Conservation (phyloP, 2,329 filamentous ascomycete species). For the Fusarium sarcochroum region DNA sequence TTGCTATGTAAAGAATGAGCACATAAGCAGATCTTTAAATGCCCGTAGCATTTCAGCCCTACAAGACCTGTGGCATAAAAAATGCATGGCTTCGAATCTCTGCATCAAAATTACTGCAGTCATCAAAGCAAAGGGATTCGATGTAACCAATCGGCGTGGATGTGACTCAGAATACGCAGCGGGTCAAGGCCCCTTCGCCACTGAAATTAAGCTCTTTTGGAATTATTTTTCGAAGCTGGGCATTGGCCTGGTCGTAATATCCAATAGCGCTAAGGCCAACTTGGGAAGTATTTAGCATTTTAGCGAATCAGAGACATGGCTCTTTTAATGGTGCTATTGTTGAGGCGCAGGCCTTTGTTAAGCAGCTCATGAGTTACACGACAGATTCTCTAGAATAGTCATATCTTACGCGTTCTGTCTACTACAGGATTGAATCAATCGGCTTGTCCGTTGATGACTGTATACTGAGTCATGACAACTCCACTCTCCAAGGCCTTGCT, state of each 20-base stretch:
- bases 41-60: constrained; percentile 13
- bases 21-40: constrained; percentile 10
- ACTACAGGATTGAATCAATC: background rate
- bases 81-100: background rate
- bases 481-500: constrained; percentile 34
- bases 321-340: no score
- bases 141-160: constrained; percentile 14
- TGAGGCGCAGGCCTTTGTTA: no score
- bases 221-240: background rate
- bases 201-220: background rate
- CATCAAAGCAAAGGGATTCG: constrained; percentile 13
- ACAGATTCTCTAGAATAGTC: background rate
- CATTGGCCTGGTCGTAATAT: constrained; percentile 22
- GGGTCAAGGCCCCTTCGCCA: constrained; percentile 7
- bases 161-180: constrained; percentile 15
- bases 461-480: constrained; percentile 43
- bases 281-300: no score
- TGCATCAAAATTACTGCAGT: background rate
- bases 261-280: background rate
- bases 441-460: background rate
- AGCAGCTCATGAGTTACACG: background rate
- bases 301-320: background rate
- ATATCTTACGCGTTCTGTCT: background rate
- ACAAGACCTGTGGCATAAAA: background rate
- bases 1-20: background rate